Percentiles rank a stretch among this genome's conserved stretches.
Evolutionary conservation across 176 grass and related monocot species (phyloP).

Genomic region (Avena atlantica): DNA sequence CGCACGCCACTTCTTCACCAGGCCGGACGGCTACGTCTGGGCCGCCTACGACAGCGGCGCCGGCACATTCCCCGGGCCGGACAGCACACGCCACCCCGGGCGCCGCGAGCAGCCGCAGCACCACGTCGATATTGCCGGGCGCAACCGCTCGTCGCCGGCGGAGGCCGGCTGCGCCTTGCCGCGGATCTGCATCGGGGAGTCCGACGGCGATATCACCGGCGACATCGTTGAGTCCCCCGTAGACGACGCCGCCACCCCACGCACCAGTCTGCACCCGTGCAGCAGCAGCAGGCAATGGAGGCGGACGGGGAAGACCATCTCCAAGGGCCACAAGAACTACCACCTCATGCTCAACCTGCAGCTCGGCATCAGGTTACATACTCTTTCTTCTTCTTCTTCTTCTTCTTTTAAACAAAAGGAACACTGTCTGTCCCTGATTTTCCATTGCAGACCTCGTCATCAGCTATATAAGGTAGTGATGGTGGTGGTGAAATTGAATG

Average conservation of each 20-base stretch:
- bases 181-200: constrained; percentile 68
- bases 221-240: constrained; percentile 44
- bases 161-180: constrained; percentile 29
- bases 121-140: constrained; percentile 14
- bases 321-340: constrained; percentile 72
- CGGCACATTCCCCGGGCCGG: constrained; percentile 52
- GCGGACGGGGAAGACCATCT: constrained; percentile 50
- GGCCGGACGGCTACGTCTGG: constrained; percentile 48
- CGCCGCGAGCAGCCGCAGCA: too few species aligned
- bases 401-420: background rate
- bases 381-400: background rate
- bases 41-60: constrained; percentile 41
- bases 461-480: background rate
- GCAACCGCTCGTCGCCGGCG: constrained; percentile 48
- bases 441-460: background rate
- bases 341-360: constrained; percentile 77
- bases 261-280: background rate
- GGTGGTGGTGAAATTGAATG: background rate
- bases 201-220: constrained; percentile 57
- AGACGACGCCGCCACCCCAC: background rate
- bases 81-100: constrained; percentile 38
- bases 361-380: constrained; percentile 62
- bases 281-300: background rate
- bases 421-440: background rate
- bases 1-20: background rate